Evolutionary conservation across 2,329 filamentous ascomycete species (phyloP), one percentile per base, ranked within the genome.

Genomic region (Fusarium avenaceum): DNA sequence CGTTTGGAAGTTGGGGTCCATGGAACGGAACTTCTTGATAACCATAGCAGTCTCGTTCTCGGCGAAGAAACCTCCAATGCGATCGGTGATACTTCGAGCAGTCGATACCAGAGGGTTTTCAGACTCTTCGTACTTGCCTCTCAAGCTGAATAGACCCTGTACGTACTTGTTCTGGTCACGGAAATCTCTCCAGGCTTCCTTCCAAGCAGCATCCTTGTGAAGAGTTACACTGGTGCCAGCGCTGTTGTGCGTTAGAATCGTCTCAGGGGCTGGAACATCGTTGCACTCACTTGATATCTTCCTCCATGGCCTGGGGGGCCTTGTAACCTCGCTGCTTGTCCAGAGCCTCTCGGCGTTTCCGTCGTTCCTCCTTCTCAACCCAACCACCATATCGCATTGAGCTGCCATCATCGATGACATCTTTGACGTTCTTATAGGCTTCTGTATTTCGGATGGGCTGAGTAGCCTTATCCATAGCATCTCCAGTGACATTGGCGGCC

Each of bases 1-100:
- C 72, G 97, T 87, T 78, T 97, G 93, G 85, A 99, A 99, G 70
- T 86, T 87, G 7, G 96, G 95, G 74, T 99, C 96, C 89, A 98
- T 97, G 74, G 94, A 88, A 46, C 95, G 90, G 85, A 99, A 97
- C 80, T 95, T 97, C 84, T 97, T 98, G 83, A 98, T 97, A 35
- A 99, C 96, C 87, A 91, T 91, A 30, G 96, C 96, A 0, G 94
- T 97, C 83, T 99, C 96, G 79, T 98, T 99, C 80, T 99, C 96
- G 65, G 96, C 96, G 72, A 99, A 99, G 83, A 97, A 99, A 28
- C 96, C 94, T 46, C 92, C 93, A 39, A 99, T 89, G 59, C 92
- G 89, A 79, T 99, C 96, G 32, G 94, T 95, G 72, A 99, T 97
- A 78, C 93, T 94, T 76, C 96, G 91, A 2, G 94, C 96, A 0